Evolutionary conservation across 306 rosid genomes (phyloP).

Genomic region (Prunus fruticosa): DNA sequence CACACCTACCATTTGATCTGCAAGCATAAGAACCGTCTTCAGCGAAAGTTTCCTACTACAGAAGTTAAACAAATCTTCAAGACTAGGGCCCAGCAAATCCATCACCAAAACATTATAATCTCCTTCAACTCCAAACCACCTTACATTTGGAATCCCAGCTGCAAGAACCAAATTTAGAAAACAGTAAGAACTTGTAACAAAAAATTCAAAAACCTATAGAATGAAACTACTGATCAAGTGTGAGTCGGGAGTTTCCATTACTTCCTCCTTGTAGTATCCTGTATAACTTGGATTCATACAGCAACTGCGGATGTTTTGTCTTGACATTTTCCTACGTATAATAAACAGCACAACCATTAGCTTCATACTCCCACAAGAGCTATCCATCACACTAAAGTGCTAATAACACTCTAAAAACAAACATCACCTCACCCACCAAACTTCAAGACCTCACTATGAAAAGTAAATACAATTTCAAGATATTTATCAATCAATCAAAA

Average conservation of each 20-base stretch:
- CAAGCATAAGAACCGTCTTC: slow-evolving; percentile 95
- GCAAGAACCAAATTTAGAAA: slow-evolving; percentile 35
- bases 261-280: slow-evolving; percentile 98
- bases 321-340: slow-evolving; percentile 77
- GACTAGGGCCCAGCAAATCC: slow-evolving; percentile 99
- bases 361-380: not conserved
- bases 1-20: slow-evolving; percentile 88
- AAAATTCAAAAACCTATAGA: not conserved
- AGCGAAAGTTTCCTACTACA: slow-evolving; percentile 89
- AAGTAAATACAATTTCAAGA: not conserved
- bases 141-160: slow-evolving; percentile 92
- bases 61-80: slow-evolving; percentile 93
- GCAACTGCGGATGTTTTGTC: slow-evolving; percentile 97
- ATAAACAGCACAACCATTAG: slow-evolving; percentile 22
- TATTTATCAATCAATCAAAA: not conserved
- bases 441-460: not conserved
- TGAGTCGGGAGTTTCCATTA: slow-evolving; percentile 28
- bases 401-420: not conserved
- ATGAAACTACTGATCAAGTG: not conserved
- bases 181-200: not conserved
- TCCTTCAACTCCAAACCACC: slow-evolving; percentile 98
- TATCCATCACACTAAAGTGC: not conserved
- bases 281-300: slow-evolving; percentile 92
- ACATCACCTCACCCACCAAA: not conserved
- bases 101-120: slow-evolving; percentile 91